Percentiles rank a stretch among this genome's conserved stretches.
Evolutionary conservation across 495 filamentous ascomycete genomes (phyloP).

Genomic region (Hypoxylon lenormandii): DNA sequence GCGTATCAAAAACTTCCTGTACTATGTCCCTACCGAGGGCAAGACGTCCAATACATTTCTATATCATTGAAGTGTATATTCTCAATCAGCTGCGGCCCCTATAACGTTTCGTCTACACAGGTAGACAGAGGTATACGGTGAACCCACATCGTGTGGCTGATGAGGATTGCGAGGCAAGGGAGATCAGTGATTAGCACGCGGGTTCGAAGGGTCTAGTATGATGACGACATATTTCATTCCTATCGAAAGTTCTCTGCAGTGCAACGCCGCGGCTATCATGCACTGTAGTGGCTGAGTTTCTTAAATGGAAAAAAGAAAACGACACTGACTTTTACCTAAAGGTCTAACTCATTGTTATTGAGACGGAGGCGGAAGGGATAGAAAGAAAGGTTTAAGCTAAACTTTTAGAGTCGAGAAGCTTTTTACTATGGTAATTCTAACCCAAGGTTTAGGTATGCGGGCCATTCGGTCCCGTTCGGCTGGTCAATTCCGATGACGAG

Average conservation of each 20-base stretch:
- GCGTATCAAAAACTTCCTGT: conserved; percentile 14
- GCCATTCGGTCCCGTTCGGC: conserved; percentile 18
- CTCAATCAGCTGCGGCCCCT: conserved; percentile 1
- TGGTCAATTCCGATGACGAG: conserved; percentile 31
- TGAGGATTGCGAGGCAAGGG: conserved; percentile 15
- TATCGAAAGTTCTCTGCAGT: conserved; percentile 39
- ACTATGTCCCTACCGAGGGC: background rate
- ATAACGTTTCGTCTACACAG: background rate
- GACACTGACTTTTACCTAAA: background rate
- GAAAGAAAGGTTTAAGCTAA: conserved; percentile 12
- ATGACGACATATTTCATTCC: conserved; percentile 30
- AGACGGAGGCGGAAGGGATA: background rate
- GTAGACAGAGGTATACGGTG: no score
- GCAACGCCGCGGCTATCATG: conserved; percentile 34
- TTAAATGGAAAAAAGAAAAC: background rate
- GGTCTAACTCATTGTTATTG: background rate
- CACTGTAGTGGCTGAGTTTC: conserved; percentile 17
- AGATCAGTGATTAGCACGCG: conserved; percentile 4
- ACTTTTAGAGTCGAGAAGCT: conserved; percentile 9
- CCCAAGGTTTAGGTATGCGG: conserved; percentile 23
- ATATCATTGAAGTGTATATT: conserved; percentile 1
- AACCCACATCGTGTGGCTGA: conserved; percentile 22
- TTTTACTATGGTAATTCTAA: no score
- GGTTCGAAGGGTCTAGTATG: background rate
- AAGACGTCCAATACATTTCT: background rate